Evolutionary conservation across 1,284 basidiomycete genomes (phyloP).

Genomic region (Trichosporon asahii): DNA sequence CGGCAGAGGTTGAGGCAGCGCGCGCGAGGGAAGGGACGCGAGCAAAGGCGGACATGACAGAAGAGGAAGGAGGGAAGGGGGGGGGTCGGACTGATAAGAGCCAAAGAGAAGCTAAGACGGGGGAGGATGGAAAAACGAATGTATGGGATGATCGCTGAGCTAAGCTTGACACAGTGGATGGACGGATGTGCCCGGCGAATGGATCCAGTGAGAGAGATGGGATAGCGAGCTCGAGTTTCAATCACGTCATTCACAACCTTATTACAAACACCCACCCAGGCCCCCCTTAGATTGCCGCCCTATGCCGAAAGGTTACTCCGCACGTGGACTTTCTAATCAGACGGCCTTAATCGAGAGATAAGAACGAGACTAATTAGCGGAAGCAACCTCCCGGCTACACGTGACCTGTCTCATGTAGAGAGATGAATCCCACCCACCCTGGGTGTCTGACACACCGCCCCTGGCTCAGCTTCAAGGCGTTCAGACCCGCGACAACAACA

Average conservation of each 20-base stretch:
- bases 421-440: not conserved
- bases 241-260: conserved; percentile 12
- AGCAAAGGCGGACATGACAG: conserved; percentile 6
- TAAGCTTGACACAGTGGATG: not conserved
- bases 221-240: not conserved
- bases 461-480: no score
- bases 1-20: conserved; percentile 33
- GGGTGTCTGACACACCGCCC: not conserved
- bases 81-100: not conserved
- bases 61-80: not conserved
- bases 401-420: not conserved
- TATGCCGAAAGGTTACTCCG: no score
- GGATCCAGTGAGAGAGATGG: not conserved
- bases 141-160: not conserved
- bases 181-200: not conserved
- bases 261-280: not conserved
- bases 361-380: not conserved
- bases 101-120: not conserved
- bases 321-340: not conserved
- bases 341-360: not conserved
- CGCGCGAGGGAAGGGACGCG: conserved; percentile 15
- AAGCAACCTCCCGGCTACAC: not conserved
- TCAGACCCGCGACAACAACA: not conserved
- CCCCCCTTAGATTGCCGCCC: no score
- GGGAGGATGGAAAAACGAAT: not conserved